Base-by-base conservation (phyloP, 352 stramenopile species). In the Aphanomyces cochlioides region DNA sequence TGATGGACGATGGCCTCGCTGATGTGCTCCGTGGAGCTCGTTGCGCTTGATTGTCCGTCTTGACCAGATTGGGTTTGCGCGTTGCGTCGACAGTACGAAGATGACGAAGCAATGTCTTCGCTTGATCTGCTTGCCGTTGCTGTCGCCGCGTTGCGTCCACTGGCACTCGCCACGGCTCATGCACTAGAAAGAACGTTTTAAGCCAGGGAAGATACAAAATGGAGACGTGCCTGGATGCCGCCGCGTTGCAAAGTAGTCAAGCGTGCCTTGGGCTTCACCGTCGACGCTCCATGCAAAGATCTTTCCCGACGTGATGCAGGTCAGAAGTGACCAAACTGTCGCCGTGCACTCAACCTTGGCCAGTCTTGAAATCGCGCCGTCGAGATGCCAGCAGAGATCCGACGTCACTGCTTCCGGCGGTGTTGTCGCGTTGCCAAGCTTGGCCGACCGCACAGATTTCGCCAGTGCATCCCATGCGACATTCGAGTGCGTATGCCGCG, bases 191-290 rank as follows among this genome's bases (percentile, higher is more conserved):
- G 36, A 36, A 21, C 48, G 13, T 36, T 21, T 1, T 19, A 21
- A 37, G 17, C 6, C 54, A 19, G 10, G 1, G 7, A 57, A 1
- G 7, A 8, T 19, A 4, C 7, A 8, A 36, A 10, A 21, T 21
- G 36, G 7, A 34, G 34, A 63, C 56, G n/a, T 19, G 56, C 79
- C 74, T 57, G 82, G 82, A 13, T 76, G 67, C 36, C 81, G 78
- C 19, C 84, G 78, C 34, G 81, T 90, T 4, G 84, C 81, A 74
- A 86, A 90, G 57, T 86, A 81, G 66, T 92, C 83, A 8, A 92
- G 68, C 3, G 89, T 72, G 5, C 81, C 83, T 4, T 83, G 73
- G 0, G 74, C 54, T 6, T 78, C 67, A 34, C 81, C 82, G 3
- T 77, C 38, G 2, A 87, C 56, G 41, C 65, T 78, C 84, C 84